These are phyloP conservation scores for Colletotrichum sp. DNA, from an alignment of 2,329 filamentous ascomycete species.

Conservation along the genomic window DNA sequence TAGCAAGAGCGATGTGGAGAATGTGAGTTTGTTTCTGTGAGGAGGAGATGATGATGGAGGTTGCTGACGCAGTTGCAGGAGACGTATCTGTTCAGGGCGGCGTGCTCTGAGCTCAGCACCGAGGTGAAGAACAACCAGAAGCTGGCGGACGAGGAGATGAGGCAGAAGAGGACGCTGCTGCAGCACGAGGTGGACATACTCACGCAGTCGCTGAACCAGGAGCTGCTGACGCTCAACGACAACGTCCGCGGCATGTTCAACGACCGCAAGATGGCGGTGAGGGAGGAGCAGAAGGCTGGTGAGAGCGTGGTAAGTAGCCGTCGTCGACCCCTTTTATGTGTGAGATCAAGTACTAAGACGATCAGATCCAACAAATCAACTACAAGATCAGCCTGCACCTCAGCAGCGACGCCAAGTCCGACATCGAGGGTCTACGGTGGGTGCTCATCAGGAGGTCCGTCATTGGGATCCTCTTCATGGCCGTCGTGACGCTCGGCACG, in stretches of 20 bases:
- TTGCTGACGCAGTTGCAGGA: slow-evolving; percentile 48
- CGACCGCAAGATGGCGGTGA: slow-evolving; percentile 89
- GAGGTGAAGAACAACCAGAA: slow-evolving; percentile 83
- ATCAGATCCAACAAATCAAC: slow-evolving; percentile 87
- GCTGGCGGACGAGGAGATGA: slow-evolving; percentile 78
- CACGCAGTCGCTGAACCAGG: slow-evolving; percentile 83
- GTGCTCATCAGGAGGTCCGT: slow-evolving; percentile 71
- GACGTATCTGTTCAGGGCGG: slow-evolving; percentile 90
- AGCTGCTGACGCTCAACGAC: slow-evolving; percentile 81
- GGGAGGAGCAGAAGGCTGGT: slow-evolving; percentile 84
- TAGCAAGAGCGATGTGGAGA: slow-evolving; percentile 91
- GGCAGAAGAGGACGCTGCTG: slow-evolving; percentile 81
- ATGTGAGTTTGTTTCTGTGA: slow-evolving; percentile 47
- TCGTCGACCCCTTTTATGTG: not conserved
- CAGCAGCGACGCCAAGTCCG: slow-evolving; percentile 88
- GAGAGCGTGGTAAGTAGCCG: slow-evolving; percentile 72
- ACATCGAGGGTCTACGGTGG: slow-evolving; percentile 92
- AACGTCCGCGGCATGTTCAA: slow-evolving; percentile 96
- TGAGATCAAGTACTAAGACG: slow-evolving; percentile 1
- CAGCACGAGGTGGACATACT: slow-evolving; percentile 97
- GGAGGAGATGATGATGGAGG: not conserved
- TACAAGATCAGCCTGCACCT: slow-evolving; percentile 94
- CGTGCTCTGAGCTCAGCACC: slow-evolving; percentile 88
- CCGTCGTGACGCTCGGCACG: slow-evolving; percentile 62
- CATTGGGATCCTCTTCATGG: slow-evolving; percentile 70